A percentile compares a stretch with the other conserved stretches of the same genome.
Evolutionary conservation across 1,284 basidiomycete species (phyloP).

Genomic region (Phlebopus sp.): DNA sequence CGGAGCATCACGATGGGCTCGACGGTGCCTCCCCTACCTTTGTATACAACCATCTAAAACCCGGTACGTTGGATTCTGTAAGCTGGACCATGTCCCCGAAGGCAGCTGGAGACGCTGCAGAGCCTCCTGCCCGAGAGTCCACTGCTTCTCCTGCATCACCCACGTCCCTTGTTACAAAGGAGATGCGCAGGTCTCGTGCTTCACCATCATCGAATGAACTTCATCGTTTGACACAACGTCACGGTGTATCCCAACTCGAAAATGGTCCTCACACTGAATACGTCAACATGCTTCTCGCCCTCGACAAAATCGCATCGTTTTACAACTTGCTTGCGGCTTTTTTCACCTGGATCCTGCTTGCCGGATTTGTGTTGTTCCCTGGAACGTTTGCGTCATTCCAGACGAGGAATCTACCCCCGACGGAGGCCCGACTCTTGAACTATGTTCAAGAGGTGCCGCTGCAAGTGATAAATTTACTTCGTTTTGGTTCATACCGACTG

Average conservation of each 20-base stretch:
- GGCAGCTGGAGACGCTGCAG: too few relatives aligned
- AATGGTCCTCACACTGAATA: not conserved
- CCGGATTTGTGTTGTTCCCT: slow-evolving; percentile 48
- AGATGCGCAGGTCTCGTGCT: not conserved
- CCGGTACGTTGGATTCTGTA: too few relatives aligned
- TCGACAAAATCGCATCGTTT: not conserved
- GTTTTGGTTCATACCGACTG: not conserved
- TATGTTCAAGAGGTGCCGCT: slow-evolving; percentile 38
- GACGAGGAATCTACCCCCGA: slow-evolving; percentile 17
- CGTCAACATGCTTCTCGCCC: not conserved
- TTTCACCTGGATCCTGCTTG: slow-evolving; percentile 1
- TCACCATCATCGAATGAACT: not conserved
- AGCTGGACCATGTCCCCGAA: too few relatives aligned
- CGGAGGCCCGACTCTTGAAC: slow-evolving; percentile 30
- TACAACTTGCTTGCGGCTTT: slow-evolving; percentile 1
- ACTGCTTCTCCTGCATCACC: not conserved
- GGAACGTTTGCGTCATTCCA: slow-evolving; percentile 47
- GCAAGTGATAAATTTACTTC: slow-evolving; percentile 24
- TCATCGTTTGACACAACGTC: not conserved
- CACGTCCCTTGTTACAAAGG: not conserved
- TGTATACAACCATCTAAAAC: too few relatives aligned
- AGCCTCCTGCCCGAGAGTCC: too few relatives aligned
- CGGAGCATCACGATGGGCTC: too few relatives aligned
- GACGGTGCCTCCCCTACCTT: too few relatives aligned
- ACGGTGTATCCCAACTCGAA: not conserved